Evolutionary conservation across 305 asterid genomes (phyloP).

Genomic region (Fraxinus paxiana): DNA sequence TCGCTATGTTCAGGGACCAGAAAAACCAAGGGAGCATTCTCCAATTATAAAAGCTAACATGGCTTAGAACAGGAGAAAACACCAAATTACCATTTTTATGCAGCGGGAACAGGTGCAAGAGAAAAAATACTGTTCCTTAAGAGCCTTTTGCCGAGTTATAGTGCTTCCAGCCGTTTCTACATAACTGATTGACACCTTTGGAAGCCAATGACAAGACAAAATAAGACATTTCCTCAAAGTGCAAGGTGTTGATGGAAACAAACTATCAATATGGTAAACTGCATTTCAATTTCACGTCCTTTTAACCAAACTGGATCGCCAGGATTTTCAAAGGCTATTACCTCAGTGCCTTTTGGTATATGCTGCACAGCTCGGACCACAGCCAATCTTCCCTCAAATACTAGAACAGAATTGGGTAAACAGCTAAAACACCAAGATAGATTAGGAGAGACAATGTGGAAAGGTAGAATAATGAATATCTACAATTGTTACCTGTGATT

Average conservation of each 20-base stretch:
- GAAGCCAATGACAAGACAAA: constrained; percentile 19
- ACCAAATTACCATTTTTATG: constrained; percentile 52
- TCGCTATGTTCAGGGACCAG: constrained; percentile 16
- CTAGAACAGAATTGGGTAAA: constrained; percentile 75
- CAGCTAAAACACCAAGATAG: constrained; percentile 53
- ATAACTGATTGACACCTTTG: constrained; percentile 79
- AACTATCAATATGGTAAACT: background rate
- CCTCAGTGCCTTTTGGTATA: constrained; percentile 86
- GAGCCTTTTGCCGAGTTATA: constrained; percentile 71
- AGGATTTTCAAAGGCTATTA: constrained; percentile 33
- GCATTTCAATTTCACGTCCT: background rate
- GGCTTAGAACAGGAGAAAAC: background rate
- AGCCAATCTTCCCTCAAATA: constrained; percentile 74
- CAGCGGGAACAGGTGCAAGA: constrained; percentile 75
- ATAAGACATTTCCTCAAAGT: constrained; percentile 19
- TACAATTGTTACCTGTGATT: constrained; percentile 72
- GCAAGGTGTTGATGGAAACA: constrained; percentile 7
- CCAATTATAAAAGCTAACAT: constrained; percentile 11
- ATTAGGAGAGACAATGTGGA: constrained; percentile 31
- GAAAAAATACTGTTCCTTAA: constrained; percentile 87
- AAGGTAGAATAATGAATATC: constrained; percentile 8
- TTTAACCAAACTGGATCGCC: constrained; percentile 10
- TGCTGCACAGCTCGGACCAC: constrained; percentile 71
- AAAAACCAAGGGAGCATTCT: constrained; percentile 9
- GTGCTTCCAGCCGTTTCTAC: constrained; percentile 97